Base-by-base conservation (phyloP, 495 filamentous ascomycete genomes). In the Podospora pseudoanserina region DNA sequence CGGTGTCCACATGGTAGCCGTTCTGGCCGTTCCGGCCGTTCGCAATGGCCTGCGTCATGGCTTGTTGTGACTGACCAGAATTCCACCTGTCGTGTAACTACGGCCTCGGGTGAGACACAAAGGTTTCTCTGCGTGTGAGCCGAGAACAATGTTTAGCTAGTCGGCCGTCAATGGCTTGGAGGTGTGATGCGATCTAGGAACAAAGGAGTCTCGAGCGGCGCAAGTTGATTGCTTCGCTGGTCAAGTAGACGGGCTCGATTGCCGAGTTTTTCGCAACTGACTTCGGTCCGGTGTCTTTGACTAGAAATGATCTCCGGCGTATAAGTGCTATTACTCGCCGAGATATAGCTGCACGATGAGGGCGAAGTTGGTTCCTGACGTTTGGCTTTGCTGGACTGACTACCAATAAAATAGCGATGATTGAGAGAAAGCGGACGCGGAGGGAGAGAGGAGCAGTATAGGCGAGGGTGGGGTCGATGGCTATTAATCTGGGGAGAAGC, bases 1-100 rank as follows among this genome's bases (percentile, higher is more conserved):
- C 69, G 5, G 60, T 55, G n/a, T 71, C 73, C 56, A 73, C 70
- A 67, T 75, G 79, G 61, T 71, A 34, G 61, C 74, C 71, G 53
- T 73, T 72, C 19, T 66, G 49, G 49, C 66, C 71, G 53, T 73
- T 72, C 19, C 64, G 49, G 49, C 66, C 68, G 69, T 72, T 63
- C 15, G 64, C 58, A 30, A 64, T 30, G 64, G 70, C 67, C 67
- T 75, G 74, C 67, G 73, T 67, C 70, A 71, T 71, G 56, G 63
- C 58, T 20, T 63, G 49, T 27, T 20, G 57, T 18, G 15, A 32
- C 28, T 27, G 20, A 64, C 23, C 19, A 28, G 53, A 55, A 18
- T 26, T 53, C 53, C 19, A 7, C 19, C 30, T 6, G 19, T 11
- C 5, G 5, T 5, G 55, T 5, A 18, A 39, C 49, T 55, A 19